Evolutionary conservation across 805 yeast genomes (phyloP), one percentile per base, ranked within the genome.

Genomic region (Saturnispora mendoncae): DNA sequence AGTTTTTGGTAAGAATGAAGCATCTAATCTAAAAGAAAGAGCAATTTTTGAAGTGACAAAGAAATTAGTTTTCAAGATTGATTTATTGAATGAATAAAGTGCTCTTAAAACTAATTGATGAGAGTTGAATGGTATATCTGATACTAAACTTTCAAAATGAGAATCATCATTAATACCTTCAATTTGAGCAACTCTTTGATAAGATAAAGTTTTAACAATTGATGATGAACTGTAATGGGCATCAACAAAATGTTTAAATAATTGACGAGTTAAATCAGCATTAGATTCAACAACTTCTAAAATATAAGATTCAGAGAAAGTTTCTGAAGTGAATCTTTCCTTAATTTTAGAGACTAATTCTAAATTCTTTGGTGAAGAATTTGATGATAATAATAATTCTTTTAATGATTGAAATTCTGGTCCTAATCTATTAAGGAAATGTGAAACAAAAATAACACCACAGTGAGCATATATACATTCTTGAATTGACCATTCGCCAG

Each of bases 31-130:
- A 71, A 90, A 90, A 3, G 96, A 84, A 46, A 90, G 71, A 15
- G 98, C 98, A 38, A 90, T 94, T 68, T 90, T 90, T 42, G 97
- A 83, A 17, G 95, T 84, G 31, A 85, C 76, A 66, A 84, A 90
- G 64, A 90, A 92, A 65, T 90, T 90, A 18, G 98, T 90, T 70
- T 90, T 88, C 61, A 90, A 72, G 42, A 90, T 77, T 23, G 90
- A 74, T 62, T 82, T 75, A 71, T 92, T 90, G 71, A 90, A 92
- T 38, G 77, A 68, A 23, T 47, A 47, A 48, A 90, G 72, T 4
- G 95, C 92, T 56, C 77, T 76, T 60, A 90, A 71, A 14, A 92
- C 94, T 47, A 84, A 65, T 33, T 78, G 74, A 54, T 80, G 85
- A 49, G 78, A 80, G 55, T 85, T 87, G 57, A 84, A 85, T 59